These are phyloP conservation scores for Gossypium aridum DNA, from an alignment of 441 rosid species.

Conservation along the genomic window DNA sequence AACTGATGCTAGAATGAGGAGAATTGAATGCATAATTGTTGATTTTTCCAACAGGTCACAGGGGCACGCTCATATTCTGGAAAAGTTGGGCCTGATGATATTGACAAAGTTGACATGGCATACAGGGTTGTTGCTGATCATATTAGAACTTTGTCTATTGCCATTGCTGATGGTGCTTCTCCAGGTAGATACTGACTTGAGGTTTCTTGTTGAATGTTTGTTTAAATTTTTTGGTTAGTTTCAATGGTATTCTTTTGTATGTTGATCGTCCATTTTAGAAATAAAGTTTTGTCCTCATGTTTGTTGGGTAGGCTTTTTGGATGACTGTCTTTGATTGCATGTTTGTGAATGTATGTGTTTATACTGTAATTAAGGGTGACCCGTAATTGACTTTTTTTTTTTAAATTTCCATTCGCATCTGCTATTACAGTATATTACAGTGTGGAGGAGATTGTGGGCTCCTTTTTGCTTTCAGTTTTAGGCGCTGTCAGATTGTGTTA, in stretches of 20 bases:
- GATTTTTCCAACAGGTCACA: slow-evolving; percentile 46
- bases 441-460: not conserved
- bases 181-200: slow-evolving; percentile 55
- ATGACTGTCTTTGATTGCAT: not conserved
- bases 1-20: slow-evolving; percentile 6
- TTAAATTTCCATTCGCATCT: not conserved
- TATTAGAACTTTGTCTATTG: slow-evolving; percentile 91
- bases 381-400: not conserved
- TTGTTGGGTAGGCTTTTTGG: not conserved
- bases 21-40: not conserved
- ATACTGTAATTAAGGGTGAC: not conserved
- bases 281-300: not conserved
- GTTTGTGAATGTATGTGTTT: not conserved
- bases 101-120: slow-evolving; percentile 89
- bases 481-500: not conserved
- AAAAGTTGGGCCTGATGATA: slow-evolving; percentile 86
- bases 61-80: slow-evolving; percentile 87
- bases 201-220: not conserved
- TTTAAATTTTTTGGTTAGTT: not conserved
- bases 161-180: slow-evolving; percentile 97
- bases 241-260: not conserved
- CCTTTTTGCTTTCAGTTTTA: not conserved
- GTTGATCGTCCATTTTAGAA: not conserved
- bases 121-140: slow-evolving; percentile 98
- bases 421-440: not conserved